A percentile compares a stretch with the other conserved stretches of the same genome.
Evolutionary conservation across 768 basidiomycete genomes (phyloP).

Genomic region (Cystoderma amianthinum): DNA sequence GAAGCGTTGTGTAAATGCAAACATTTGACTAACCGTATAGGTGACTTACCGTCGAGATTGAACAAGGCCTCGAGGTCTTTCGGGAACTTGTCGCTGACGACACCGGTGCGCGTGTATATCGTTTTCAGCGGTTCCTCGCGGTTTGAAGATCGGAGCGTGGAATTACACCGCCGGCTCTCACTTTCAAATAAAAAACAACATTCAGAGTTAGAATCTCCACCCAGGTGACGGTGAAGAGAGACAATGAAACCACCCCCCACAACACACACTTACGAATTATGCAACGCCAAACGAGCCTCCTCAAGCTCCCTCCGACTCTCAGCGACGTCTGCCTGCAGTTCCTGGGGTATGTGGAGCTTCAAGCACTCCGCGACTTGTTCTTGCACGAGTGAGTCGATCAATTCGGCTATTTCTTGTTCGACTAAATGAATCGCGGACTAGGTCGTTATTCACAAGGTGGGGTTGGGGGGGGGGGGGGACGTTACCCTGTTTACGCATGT

Average conservation of each 20-base stretch:
- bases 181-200: conserved; percentile 19
- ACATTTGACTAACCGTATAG: background rate
- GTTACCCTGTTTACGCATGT: conserved; percentile 39
- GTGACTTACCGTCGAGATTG: conserved; percentile 37
- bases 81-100: conserved; percentile 42
- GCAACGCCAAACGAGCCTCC: conserved; percentile 35
- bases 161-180: conserved; percentile 52
- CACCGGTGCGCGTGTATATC: conserved; percentile 40
- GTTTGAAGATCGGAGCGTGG: conserved; percentile 33
- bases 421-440: conserved; percentile 21
- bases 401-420: conserved; percentile 35
- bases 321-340: conserved; percentile 41
- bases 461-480: background rate
- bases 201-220: background rate
- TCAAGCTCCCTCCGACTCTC: conserved; percentile 38
- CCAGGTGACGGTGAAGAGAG: too few relatives aligned
- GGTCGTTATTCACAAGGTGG: too few relatives aligned
- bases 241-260: too few relatives aligned
- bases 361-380: conserved; percentile 43
- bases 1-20: too few relatives aligned
- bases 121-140: conserved; percentile 33
- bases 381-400: conserved; percentile 44
- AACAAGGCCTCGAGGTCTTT: conserved; percentile 46
- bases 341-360: conserved; percentile 35
- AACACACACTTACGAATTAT: conserved; percentile 58